Conservation (phyloP, 225 moss, liverwort and hornwort species). For the Thuidium tamariscinum region DNA sequence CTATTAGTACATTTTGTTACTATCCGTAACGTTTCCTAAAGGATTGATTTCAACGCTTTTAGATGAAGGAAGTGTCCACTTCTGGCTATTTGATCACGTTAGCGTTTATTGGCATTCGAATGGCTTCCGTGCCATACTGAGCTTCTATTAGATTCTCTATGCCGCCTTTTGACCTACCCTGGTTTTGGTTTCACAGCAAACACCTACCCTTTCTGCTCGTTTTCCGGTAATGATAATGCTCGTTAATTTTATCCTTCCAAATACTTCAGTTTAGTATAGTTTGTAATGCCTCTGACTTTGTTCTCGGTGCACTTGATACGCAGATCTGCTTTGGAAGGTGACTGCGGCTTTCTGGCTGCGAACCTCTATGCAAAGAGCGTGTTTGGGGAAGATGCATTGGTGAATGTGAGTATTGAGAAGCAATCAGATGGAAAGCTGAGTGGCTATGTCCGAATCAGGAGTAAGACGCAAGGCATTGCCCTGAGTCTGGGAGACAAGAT, state of each 20-base stretch:
- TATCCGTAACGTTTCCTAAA: neutral
- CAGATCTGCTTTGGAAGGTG: constrained; percentile 95
- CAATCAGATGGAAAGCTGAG: constrained; percentile 31
- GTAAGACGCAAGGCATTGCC: constrained; percentile 98
- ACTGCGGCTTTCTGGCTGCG: constrained; percentile 90
- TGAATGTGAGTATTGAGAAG: constrained; percentile 15
- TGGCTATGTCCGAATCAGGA: constrained; percentile 94
- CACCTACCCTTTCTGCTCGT: neutral
- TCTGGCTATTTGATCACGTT: neutral
- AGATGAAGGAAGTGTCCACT: neutral
- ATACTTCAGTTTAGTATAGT: neutral
- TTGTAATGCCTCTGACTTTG: neutral
- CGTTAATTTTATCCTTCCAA: neutral
- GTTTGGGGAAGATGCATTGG: constrained; percentile 91
- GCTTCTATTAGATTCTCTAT: neutral
- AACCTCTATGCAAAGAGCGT: constrained; percentile 98
- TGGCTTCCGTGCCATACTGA: neutral
- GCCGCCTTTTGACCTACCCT: neutral
- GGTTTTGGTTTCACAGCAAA: neutral
- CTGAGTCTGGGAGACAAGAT: constrained; percentile 91
- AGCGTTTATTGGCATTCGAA: neutral
- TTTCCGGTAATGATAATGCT: neutral
- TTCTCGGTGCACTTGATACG: neutral
- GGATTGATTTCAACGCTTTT: neutral
- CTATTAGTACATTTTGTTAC: neutral